These are phyloP conservation scores for Akebia trifoliata DNA, from an alignment of 164 flowering plant genomes.

Conservation along the genomic window DNA sequence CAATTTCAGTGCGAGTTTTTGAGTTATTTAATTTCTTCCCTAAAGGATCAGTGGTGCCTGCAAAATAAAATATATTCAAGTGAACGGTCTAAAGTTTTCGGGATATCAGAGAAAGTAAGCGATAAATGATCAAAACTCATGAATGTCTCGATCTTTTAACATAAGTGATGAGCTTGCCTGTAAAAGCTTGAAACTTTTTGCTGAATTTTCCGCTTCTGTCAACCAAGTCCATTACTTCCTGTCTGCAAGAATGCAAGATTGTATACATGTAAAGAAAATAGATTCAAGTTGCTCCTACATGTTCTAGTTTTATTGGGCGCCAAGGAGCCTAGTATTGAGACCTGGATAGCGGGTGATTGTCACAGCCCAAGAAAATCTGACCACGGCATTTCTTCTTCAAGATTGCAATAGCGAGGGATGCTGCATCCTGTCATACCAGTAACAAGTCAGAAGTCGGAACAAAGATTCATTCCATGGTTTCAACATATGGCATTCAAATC, in stretches of 20 bases:
- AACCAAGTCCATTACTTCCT: constrained; percentile 79
- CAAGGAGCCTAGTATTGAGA: constrained; percentile 18
- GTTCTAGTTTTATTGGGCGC: too few species aligned
- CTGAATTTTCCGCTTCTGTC: constrained; percentile 63
- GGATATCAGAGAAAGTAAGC: neutral
- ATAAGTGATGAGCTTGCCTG: constrained; percentile 23
- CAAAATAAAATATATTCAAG: neutral
- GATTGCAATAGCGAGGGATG: constrained; percentile 72
- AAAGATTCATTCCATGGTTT: neutral
- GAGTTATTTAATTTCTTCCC: constrained; percentile 69
- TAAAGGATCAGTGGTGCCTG: constrained; percentile 58
- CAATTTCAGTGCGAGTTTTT: constrained; percentile 57
- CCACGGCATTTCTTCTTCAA: constrained; percentile 65
- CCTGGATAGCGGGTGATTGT: constrained; percentile 94
- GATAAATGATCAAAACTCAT: neutral
- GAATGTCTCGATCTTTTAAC: neutral
- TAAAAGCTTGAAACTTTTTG: constrained; percentile 52
- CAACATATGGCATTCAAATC: neutral
- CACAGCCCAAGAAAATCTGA: constrained; percentile 85
- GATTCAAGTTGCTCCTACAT: neutral
- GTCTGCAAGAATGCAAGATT: constrained; percentile 41
- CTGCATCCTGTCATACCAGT: constrained; percentile 68
- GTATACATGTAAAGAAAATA: neutral
- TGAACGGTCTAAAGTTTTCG: neutral
- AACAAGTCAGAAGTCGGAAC: constrained; percentile 4